phyloP scores from a whole-genome alignment of 805 yeast species.

The Hanseniaspora vineae region DNA sequence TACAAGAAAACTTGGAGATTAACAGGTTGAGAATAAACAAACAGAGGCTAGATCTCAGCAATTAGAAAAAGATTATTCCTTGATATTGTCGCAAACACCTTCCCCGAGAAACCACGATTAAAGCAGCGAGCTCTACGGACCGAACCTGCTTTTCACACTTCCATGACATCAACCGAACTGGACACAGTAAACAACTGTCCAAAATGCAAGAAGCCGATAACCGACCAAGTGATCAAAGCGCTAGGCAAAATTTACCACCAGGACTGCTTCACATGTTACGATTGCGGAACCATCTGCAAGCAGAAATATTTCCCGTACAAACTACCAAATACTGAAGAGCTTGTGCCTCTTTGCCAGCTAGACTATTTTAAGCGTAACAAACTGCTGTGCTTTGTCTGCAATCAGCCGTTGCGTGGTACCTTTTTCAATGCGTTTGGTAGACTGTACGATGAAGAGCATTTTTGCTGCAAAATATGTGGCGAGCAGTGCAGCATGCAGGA shows the following conservation, averaged over 20 bases:
- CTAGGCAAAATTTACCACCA: constrained; percentile 69
- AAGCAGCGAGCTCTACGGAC: no score
- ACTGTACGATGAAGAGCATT: constrained; percentile 90
- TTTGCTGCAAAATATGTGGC: constrained; percentile 78
- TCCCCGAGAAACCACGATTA: no score
- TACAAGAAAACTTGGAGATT: no score
- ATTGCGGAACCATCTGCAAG: constrained; percentile 71
- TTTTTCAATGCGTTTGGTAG: constrained; percentile 88
- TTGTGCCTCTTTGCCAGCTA: constrained; percentile 71
- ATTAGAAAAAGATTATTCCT: no score
- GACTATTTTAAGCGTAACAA: constrained; percentile 81
- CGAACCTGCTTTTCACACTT: neutral
- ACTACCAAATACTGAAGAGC: constrained; percentile 23
- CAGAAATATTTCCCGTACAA: constrained; percentile 73
- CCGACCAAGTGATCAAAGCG: constrained; percentile 80
- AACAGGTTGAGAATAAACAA: no score
- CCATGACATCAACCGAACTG: neutral
- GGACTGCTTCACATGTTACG: constrained; percentile 76
- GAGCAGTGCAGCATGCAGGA: constrained; percentile 83
- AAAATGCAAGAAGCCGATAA: constrained; percentile 38
- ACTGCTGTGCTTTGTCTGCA: constrained; percentile 77
- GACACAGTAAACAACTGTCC: constrained; percentile 30
- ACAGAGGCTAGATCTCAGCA: no score
- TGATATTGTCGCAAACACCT: no score
- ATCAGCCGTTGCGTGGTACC: constrained; percentile 77